A percentile compares a stretch with the other conserved stretches of the same genome.
phyloP scores from a whole-genome alignment of 345 rosid species.

The Euphorbia peplus region DNA sequence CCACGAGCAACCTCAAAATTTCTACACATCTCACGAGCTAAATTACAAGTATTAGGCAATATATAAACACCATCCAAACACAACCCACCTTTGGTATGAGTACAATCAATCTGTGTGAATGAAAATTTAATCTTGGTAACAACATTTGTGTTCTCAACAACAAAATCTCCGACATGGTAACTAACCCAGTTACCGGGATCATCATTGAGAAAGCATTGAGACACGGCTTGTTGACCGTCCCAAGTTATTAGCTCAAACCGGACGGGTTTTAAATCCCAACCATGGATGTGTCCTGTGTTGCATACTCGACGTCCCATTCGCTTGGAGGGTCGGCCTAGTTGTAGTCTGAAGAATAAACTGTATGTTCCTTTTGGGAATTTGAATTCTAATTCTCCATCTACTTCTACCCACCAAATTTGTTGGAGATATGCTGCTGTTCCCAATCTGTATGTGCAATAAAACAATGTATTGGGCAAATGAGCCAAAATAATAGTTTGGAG shows the following conservation, averaged over 20 bases:
- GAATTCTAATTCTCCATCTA: conserved; percentile 23
- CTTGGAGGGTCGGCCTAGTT: conserved; percentile 19
- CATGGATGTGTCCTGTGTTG: conserved; percentile 17
- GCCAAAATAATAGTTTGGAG: too few relatives aligned
- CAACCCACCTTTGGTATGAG: conserved; percentile 29
- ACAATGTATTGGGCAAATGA: background rate
- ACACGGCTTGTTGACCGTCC: conserved; percentile 14
- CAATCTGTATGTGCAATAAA: conserved; percentile 12
- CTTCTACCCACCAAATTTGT: conserved; percentile 28
- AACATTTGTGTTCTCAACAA: conserved; percentile 1
- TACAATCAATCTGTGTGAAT: conserved; percentile 26
- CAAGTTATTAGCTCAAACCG: conserved; percentile 17
- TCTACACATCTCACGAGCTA: background rate
- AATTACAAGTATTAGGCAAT: conserved; percentile 4
- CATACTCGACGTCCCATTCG: conserved; percentile 22
- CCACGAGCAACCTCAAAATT: background rate
- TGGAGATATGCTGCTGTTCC: conserved; percentile 23
- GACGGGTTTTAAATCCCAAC: conserved; percentile 27
- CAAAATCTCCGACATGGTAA: conserved; percentile 22
- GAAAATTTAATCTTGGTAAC: conserved; percentile 18
- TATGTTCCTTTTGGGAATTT: conserved; percentile 22
- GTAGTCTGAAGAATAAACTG: conserved; percentile 26
- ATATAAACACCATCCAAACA: conserved; percentile 17
- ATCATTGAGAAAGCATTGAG: conserved; percentile 13
- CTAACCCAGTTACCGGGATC: conserved; percentile 16